Evolutionary conservation across 441 rosid genomes (phyloP), one percentile per base, ranked within the genome.

Genomic region (Flueggea neowawraea): DNA sequence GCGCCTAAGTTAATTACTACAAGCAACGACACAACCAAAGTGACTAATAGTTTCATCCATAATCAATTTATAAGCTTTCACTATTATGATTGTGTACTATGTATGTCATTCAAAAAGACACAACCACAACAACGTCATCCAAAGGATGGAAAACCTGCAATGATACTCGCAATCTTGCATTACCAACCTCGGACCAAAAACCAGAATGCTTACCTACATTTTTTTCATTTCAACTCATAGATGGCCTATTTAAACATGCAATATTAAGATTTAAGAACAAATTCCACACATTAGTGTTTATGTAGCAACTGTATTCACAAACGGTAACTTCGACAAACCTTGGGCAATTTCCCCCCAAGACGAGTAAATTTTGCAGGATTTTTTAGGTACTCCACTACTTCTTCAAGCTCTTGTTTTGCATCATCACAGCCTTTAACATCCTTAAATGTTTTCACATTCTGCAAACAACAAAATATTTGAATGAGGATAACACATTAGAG

Each of bases 401-500:
- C 99, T 83, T 89, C 96, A 60, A 95, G 97, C 82, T 95, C 97
- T 81, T 89, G 96, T 75, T 91, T 95, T 61, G 99, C 99, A 82
- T 95, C 99, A 82, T 95, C 98, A 75, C 99, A 95, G 62, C 99
- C 99, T 83, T 91, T 95, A 63, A 95, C 98, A 82, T 95, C 98
- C 89, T 95, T 95, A 69, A 95, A 95, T 47, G 99, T 95, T 83
- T 95, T 95, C 52, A 89, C 90, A 75, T 91, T 95, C 99, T 91
- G 86, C 84, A 66, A 63, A 57, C 51, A 71, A 70, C 54, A 50
- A 14, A 44, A 22, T 7, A 16, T 47, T 47, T 43, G 17, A 58
- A 15, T 15, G 39, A 62, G n/a, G 17, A 43, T 36, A 36, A 36
- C 7, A 36, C 41, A 36, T 36, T 36, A 36, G 41, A 36, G 9